Percentiles rank a stretch among this genome's conserved stretches.
Conservation (phyloP, 345 rosid species). For the Cardamine resedifolia region DNA sequence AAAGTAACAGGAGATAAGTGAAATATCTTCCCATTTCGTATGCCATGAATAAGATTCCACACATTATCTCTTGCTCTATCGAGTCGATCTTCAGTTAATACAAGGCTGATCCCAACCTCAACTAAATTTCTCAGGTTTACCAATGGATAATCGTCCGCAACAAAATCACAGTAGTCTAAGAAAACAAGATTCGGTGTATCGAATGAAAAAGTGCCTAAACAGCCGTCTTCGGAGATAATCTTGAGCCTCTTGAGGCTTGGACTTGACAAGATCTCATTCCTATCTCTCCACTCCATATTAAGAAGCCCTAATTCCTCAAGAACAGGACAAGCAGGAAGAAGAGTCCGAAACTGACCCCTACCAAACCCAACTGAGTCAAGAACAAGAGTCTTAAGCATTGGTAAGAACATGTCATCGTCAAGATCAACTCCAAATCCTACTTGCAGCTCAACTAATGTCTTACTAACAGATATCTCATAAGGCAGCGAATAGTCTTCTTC, state of each 20-base stretch:
- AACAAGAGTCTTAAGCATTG: too few species aligned
- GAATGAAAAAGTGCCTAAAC: slow-evolving; percentile 21
- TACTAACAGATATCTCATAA: slow-evolving; percentile 15
- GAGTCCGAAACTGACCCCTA: slow-evolving; percentile 28
- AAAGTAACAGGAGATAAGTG: neutral
- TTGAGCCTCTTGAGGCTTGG: slow-evolving; percentile 15
- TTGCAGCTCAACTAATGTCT: slow-evolving; percentile 20
- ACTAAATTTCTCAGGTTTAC: slow-evolving; percentile 14
- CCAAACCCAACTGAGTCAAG: too few species aligned
- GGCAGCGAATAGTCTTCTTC: neutral
- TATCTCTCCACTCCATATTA: slow-evolving; percentile 27
- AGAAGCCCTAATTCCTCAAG: slow-evolving; percentile 11
- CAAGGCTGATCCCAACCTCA: neutral
- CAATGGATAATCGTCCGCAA: slow-evolving; percentile 22
- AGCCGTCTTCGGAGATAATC: neutral
- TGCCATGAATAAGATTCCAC: slow-evolving; percentile 18
- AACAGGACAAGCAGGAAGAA: neutral
- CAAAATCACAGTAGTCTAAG: slow-evolving; percentile 10
- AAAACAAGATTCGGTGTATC: slow-evolving; percentile 26
- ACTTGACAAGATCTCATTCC: slow-evolving; percentile 24
- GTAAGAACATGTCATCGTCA: slow-evolving; percentile 11
- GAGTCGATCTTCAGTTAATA: neutral
- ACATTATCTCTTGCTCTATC: neutral
- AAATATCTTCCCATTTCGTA: slow-evolving; percentile 11
- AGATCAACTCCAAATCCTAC: slow-evolving; percentile 15